Evolutionary conservation across 805 yeast species (phyloP).

Genomic region (Danielozyma ontarioensis): DNA sequence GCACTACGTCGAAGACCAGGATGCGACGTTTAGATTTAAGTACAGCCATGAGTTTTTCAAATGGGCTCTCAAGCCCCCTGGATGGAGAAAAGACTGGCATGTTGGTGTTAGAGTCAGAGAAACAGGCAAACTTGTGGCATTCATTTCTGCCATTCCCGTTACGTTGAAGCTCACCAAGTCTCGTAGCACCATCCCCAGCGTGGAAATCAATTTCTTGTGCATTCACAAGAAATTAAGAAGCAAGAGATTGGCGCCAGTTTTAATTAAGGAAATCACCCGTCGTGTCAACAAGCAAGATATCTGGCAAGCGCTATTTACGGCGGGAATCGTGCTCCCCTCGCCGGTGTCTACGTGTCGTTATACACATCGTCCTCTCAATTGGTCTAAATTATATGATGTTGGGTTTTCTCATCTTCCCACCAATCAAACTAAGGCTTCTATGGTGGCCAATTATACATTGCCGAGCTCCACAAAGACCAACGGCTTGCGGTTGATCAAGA

Average conservation of each 20-base stretch:
- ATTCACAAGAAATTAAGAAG: conserved; percentile 90
- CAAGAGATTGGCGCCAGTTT: conserved; percentile 91
- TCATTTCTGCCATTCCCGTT: conserved; percentile 87
- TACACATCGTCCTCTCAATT: conserved; percentile 89
- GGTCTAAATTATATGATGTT: conserved; percentile 85
- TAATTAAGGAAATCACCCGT: conserved; percentile 91
- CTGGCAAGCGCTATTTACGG: conserved; percentile 96
- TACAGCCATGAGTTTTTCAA: conserved; percentile 76
- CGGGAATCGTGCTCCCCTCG: conserved; percentile 87
- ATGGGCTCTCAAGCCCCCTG: conserved; percentile 95
- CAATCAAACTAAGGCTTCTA: conserved; percentile 58
- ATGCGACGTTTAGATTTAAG: conserved; percentile 86
- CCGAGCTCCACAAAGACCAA: conserved; percentile 44
- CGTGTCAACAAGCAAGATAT: conserved; percentile 78
- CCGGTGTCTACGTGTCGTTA: conserved; percentile 87
- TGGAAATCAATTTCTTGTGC: conserved; percentile 90
- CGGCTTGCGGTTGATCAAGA: conserved; percentile 56
- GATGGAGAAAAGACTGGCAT: conserved; percentile 85
- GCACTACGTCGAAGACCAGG: conserved; percentile 92
- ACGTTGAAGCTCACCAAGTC: conserved; percentile 53
- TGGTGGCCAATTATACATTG: conserved; percentile 58
- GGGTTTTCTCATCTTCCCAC: conserved; percentile 83
- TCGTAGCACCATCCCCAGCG: conserved; percentile 48
- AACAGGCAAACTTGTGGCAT: conserved; percentile 78
- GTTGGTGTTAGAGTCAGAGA: conserved; percentile 86